A percentile compares a stretch with the other conserved stretches of the same genome.
Evolutionary conservation across 208 protist species (phyloP).

Genomic region (Leptomonas seymouri): DNA sequence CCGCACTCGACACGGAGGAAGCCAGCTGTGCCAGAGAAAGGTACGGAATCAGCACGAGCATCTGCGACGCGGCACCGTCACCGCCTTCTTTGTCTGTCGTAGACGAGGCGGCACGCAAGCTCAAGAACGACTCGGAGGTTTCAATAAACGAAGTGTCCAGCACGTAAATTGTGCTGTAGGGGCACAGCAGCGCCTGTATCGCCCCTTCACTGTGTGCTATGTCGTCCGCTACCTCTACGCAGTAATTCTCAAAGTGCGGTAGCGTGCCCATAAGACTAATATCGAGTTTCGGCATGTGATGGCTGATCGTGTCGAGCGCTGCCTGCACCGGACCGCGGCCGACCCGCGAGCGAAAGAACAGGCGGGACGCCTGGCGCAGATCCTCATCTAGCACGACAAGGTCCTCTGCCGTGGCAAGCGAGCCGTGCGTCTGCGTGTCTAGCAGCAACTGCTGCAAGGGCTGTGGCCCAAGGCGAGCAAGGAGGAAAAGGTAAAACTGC

Average conservation of each 20-base stretch:
- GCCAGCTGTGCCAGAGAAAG: constrained; percentile 61
- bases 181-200: constrained; percentile 37
- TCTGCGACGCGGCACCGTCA: neutral
- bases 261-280: constrained; percentile 65
- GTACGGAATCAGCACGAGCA: constrained; percentile 73
- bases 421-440: constrained; percentile 20
- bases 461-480: constrained; percentile 52
- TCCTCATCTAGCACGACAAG: constrained; percentile 68
- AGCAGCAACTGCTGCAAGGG: constrained; percentile 62
- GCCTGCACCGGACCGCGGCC: constrained; percentile 44
- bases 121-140: constrained; percentile 70
- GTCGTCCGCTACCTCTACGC: constrained; percentile 41
- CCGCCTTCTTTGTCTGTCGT: neutral
- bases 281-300: constrained; percentile 76
- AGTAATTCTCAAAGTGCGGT: constrained; percentile 79
- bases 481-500: constrained; percentile 60
- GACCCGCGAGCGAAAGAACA: constrained; percentile 42
- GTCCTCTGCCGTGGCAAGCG: constrained; percentile 35
- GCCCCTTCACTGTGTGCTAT: constrained; percentile 56
- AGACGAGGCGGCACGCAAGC: constrained; percentile 28
- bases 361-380: constrained; percentile 42
- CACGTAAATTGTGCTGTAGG: constrained; percentile 59
- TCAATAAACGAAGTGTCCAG: constrained; percentile 89
- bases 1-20: constrained; percentile 39
- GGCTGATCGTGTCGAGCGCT: constrained; percentile 67